Conservation (phyloP, 108 stramenopile species). For the Pseudonitzschia multiseries region DNA sequence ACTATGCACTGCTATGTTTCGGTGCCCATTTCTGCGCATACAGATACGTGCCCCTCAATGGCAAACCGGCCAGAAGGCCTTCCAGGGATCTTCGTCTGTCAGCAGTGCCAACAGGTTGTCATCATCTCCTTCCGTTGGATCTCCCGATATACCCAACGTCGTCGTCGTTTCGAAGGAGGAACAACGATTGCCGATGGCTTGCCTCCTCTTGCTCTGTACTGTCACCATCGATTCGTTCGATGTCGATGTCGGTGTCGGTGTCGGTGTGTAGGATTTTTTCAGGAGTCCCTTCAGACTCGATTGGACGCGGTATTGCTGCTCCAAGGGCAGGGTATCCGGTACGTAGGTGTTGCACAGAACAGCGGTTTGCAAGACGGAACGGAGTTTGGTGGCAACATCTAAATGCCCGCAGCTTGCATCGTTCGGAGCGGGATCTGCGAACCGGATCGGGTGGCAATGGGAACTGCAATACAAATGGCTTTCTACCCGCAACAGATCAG, state of each 20-base stretch:
- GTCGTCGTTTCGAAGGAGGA: neutral
- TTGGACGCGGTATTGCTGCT: neutral
- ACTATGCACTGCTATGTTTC: too few species aligned
- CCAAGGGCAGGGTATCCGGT: neutral
- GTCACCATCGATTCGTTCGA: neutral
- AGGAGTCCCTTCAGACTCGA: neutral
- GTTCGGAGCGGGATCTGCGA: too few species aligned
- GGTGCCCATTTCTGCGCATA: neutral
- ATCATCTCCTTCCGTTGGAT: too few species aligned
- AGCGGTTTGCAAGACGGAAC: constrained; percentile 8
- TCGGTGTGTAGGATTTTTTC: neutral
- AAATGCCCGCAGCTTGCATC: too few species aligned
- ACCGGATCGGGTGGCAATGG: neutral
- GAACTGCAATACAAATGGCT: neutral
- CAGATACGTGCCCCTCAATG: neutral
- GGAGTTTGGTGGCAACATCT: neutral
- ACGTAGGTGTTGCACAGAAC: constrained; percentile 13
- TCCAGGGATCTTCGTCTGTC: constrained; percentile 8
- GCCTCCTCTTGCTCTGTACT: neutral
- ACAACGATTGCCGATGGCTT: neutral
- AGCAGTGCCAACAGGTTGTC: neutral
- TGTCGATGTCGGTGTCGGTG: too few species aligned
- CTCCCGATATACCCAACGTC: neutral
- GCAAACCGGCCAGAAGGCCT: neutral
- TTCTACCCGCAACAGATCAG: neutral